Conservation (phyloP, 2,329 filamentous ascomycete species). For the Zasmidium cellare region DNA sequence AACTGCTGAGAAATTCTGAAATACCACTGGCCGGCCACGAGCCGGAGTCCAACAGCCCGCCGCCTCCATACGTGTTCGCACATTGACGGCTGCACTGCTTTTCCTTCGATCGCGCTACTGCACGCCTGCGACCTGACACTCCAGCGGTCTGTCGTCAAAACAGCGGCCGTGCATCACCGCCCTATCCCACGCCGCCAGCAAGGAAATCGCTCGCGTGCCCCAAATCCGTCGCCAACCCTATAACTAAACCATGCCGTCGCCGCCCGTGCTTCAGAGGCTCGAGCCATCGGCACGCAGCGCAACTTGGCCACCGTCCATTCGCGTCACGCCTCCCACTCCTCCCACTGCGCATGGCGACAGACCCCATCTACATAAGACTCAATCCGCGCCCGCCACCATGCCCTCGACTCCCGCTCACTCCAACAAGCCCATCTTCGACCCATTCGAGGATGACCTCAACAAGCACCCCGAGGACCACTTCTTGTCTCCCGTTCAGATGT, state of each 20-base stretch:
- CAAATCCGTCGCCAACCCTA: constrained; percentile 12
- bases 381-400: constrained; percentile 11
- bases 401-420: constrained; percentile 7
- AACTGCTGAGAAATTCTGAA: not conserved
- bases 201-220: constrained; percentile 10
- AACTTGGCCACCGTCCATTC: constrained; percentile 19
- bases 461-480: constrained; percentile 33
- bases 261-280: constrained; percentile 13
- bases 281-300: constrained; percentile 18
- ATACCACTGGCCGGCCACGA: constrained; percentile 12
- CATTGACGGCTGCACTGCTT: not conserved
- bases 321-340: constrained; percentile 10
- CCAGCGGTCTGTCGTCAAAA: constrained; percentile 1
- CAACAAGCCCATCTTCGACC: constrained; percentile 16
- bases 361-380: constrained; percentile 14
- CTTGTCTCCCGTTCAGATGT: constrained; percentile 30
- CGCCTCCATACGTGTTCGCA: constrained; percentile 8
- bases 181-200: constrained; percentile 16
- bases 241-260: constrained; percentile 18
- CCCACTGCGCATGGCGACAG: not conserved
- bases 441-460: constrained; percentile 32
- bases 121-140: constrained; percentile 5
- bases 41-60: constrained; percentile 5
- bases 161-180: constrained; percentile 1
- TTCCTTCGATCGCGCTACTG: constrained; percentile 17